Evolutionary conservation across 495 filamentous ascomycete genomes (phyloP).

Genomic region (Penicillium lagena): DNA sequence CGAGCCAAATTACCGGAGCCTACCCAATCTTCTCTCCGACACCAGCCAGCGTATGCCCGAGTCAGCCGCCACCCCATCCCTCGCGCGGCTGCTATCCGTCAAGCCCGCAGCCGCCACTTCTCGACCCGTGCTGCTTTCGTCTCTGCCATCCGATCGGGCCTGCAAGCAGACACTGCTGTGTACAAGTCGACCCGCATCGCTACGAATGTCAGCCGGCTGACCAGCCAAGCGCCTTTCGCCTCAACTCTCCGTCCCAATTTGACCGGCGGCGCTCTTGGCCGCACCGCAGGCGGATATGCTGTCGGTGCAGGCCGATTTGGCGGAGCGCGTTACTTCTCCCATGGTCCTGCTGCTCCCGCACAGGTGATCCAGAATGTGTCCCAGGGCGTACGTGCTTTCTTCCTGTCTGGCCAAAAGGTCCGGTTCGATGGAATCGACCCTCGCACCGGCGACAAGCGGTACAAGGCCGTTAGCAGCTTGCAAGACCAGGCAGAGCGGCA

Average conservation of each 20-base stretch:
- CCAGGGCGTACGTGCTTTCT: conserved; percentile 81
- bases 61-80: conserved; percentile 63
- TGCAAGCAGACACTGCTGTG: conserved; percentile 56
- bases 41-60: conserved; percentile 49
- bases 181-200: conserved; percentile 60
- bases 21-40: conserved; percentile 33
- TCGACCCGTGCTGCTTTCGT: conserved; percentile 64
- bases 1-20: conserved; percentile 54
- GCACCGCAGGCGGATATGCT: conserved; percentile 82
- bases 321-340: conserved; percentile 81
- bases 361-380: conserved; percentile 95
- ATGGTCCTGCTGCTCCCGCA: conserved; percentile 74
- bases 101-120: conserved; percentile 68
- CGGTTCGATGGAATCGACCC: conserved; percentile 70
- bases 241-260: conserved; percentile 87
- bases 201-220: conserved; percentile 57
- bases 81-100: conserved; percentile 63
- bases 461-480: conserved; percentile 59
- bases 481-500: conserved; percentile 63
- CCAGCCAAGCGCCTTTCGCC: conserved; percentile 78
- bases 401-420: conserved; percentile 77
- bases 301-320: conserved; percentile 63
- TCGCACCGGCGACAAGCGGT: conserved; percentile 67
- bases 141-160: conserved; percentile 41
- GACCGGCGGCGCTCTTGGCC: conserved; percentile 77